Evolutionary conservation across 257 asterid species (phyloP).

Genomic region (Solanum chiquidenum): DNA sequence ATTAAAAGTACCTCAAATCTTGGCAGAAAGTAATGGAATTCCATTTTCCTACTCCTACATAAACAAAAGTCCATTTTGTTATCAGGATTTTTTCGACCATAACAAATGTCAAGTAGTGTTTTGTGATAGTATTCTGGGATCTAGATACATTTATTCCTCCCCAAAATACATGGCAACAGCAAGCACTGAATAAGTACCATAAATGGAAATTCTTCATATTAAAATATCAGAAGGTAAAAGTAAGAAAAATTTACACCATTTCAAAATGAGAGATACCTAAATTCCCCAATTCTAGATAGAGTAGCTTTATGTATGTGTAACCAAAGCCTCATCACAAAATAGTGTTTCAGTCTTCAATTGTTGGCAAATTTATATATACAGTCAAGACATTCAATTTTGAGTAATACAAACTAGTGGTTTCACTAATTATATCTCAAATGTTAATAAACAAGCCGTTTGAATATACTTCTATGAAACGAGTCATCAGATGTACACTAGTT

Average conservation of each 20-base stretch:
- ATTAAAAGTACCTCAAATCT: too few relatives aligned
- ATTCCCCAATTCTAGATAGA: not conserved
- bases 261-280: not conserved
- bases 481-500: not conserved
- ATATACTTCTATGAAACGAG: not conserved
- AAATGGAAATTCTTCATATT: not conserved
- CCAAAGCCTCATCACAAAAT: not conserved
- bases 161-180: not conserved
- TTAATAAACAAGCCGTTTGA: not conserved
- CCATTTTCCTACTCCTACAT: too few relatives aligned
- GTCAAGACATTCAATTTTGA: not conserved
- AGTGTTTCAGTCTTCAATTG: not conserved
- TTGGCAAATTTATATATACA: not conserved
- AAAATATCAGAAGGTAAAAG: not conserved
- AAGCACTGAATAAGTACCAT: not conserved
- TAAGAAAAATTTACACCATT: not conserved
- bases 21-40: too few relatives aligned
- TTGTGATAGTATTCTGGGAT: not conserved
- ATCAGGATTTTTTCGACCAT: too few relatives aligned
- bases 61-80: too few relatives aligned
- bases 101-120: not conserved
- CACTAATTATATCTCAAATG: not conserved
- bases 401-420: not conserved
- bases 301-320: not conserved
- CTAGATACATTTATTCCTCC: not conserved